Percentiles rank a stretch among this genome's conserved stretches.
These are phyloP conservation scores for Sedum album DNA, from an alignment of 164 flowering plant species.

Conservation along the genomic window DNA sequence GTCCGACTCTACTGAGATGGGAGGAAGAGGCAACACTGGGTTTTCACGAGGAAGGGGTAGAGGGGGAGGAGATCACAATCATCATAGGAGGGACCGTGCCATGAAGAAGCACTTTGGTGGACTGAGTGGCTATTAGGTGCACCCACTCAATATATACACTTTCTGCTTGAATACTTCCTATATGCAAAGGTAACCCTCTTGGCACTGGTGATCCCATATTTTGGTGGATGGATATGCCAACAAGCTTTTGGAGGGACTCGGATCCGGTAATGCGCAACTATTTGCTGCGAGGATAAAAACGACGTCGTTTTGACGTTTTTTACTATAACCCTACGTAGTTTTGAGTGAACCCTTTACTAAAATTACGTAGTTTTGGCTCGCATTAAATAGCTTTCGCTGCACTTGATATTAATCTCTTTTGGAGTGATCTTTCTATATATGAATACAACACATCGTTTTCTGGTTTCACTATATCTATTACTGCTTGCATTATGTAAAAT, in stretches of 20 bases:
- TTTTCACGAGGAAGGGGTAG: slow-evolving; percentile 33
- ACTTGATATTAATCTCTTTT: too few relatives aligned
- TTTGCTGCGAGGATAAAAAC: too few relatives aligned
- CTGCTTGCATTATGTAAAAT: not conserved
- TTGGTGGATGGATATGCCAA: not conserved
- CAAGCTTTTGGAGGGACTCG: too few relatives aligned
- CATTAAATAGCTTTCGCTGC: too few relatives aligned
- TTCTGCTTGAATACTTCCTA: not conserved
- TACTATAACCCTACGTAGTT: too few relatives aligned
- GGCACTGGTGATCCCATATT: not conserved
- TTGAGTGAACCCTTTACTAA: too few relatives aligned
- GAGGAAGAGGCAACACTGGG: not conserved
- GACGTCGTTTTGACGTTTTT: too few relatives aligned
- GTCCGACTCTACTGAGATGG: not conserved
- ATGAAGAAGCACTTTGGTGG: slow-evolving; percentile 67
- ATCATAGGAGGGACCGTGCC: slow-evolving; percentile 60
- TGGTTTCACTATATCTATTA: too few relatives aligned
- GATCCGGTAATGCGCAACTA: too few relatives aligned
- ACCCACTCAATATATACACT: not conserved
- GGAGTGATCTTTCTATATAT: too few relatives aligned
- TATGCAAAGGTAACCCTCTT: too few relatives aligned
- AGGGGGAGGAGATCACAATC: slow-evolving; percentile 24
- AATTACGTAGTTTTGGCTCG: too few relatives aligned
- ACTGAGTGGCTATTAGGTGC: slow-evolving; percentile 30
- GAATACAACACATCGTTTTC: not conserved